Evolutionary conservation across 1,284 basidiomycete genomes (phyloP).

Genomic region (Pholiota adiposa): DNA sequence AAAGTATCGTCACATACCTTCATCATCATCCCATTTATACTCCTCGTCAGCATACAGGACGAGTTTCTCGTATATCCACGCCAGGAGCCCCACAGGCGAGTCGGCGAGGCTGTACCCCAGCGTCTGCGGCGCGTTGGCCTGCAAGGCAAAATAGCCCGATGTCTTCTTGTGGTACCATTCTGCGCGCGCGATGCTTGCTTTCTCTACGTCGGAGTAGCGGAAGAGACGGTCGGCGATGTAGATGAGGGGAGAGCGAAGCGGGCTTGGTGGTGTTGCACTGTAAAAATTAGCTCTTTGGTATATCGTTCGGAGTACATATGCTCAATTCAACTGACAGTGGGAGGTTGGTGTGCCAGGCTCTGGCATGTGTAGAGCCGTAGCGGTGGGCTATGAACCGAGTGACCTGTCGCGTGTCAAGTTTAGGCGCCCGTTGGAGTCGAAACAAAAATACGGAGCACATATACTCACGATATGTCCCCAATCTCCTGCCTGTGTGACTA

Average conservation of each 20-base stretch:
- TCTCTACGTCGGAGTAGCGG: conserved; percentile 37
- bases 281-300: not conserved
- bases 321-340: conserved; percentile 24
- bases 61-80: conserved; percentile 16
- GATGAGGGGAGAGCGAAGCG: no score
- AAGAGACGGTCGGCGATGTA: conserved; percentile 35
- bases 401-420: conserved; percentile 33
- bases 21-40: conserved; percentile 44
- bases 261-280: no score
- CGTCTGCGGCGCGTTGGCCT: conserved; percentile 56
- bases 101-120: conserved; percentile 38
- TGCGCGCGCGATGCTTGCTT: conserved; percentile 36
- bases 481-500: conserved; percentile 61
- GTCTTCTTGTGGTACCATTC: conserved; percentile 36
- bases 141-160: conserved; percentile 45
- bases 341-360: conserved; percentile 39
- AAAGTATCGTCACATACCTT: conserved; percentile 13
- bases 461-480: conserved; percentile 46
- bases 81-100: conserved; percentile 11
- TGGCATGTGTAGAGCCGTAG: conserved; percentile 41
- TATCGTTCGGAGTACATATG: not conserved
- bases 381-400: no score
- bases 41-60: conserved; percentile 6
- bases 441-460: no score
- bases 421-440: conserved; percentile 32